Evolutionary conservation across 371 early-diverging fungal genomes (phyloP).

Genomic region (Mortierella polycephala): DNA sequence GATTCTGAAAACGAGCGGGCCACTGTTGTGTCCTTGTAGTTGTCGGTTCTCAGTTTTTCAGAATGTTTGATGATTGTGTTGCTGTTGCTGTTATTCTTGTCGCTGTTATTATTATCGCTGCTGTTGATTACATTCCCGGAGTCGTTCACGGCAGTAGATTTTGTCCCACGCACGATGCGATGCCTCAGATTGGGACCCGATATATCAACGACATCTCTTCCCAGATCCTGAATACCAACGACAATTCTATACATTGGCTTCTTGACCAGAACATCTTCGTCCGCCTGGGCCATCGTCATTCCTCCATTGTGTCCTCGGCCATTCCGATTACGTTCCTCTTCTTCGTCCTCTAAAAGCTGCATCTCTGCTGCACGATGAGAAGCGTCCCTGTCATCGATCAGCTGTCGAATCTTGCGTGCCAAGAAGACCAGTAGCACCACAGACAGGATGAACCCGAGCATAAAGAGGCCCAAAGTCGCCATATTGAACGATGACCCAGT

Average conservation of each 20-base stretch:
- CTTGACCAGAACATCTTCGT: conserved; percentile 16
- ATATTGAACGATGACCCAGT: conserved; percentile 32
- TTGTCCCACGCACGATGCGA: conserved; percentile 8
- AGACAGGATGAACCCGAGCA: conserved; percentile 42
- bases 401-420: conserved; percentile 50
- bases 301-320: conserved; percentile 24
- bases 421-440: conserved; percentile 25
- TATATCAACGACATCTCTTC: conserved; percentile 1
- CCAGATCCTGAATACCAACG: conserved; percentile 42
- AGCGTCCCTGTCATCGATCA: conserved; percentile 47
- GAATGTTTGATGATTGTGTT: too few species aligned
- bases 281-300: conserved; percentile 17
- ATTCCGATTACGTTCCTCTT: conserved; percentile 20
- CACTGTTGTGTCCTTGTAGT: neutral
- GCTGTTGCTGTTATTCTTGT: neutral
- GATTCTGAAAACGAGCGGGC: conserved; percentile 9
- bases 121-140: neutral
- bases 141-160: neutral
- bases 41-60: too few species aligned
- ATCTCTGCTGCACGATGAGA: conserved; percentile 43
- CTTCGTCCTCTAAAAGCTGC: conserved; percentile 38
- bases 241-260: conserved; percentile 47
- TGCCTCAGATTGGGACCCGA: conserved; percentile 23
- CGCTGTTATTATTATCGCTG: neutral
- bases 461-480: conserved; percentile 46